Evolutionary conservation across 169 alveolate species (phyloP).

Genomic region (Plasmodium vinckei): DNA sequence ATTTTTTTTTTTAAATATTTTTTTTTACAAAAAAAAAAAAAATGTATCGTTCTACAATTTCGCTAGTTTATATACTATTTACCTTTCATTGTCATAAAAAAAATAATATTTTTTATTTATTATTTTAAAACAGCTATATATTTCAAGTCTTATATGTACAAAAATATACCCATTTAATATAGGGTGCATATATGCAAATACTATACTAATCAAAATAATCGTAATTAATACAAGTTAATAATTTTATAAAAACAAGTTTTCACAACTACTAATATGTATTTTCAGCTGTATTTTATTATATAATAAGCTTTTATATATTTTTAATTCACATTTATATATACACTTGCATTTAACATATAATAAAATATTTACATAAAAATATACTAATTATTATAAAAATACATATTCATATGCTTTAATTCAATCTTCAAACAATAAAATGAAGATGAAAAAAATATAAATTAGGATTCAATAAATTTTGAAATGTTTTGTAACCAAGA

Average conservation of each 20-base stretch:
- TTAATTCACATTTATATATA: constrained; percentile 15
- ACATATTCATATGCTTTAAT: not conserved
- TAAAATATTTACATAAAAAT: not conserved
- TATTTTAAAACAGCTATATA: no score
- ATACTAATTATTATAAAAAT: not conserved
- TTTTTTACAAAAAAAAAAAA: no score
- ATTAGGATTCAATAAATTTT: constrained; percentile 46
- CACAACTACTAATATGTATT: constrained; percentile 1
- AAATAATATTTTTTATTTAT: no score
- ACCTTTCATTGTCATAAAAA: no score
- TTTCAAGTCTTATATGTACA: no score
- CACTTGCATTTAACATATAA: constrained; percentile 8
- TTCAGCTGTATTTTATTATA: constrained; percentile 26
- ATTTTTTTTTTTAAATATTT: no score
- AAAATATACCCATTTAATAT: not conserved
- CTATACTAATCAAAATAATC: constrained; percentile 6
- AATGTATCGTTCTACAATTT: no score
- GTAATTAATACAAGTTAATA: constrained; percentile 18
- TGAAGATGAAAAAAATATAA: not conserved
- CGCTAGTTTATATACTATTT: no score
- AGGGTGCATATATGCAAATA: not conserved
- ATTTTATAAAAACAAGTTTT: constrained; percentile 44
- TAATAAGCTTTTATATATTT: constrained; percentile 35
- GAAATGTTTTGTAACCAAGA: constrained; percentile 86
- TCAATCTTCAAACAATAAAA: constrained; percentile 7